Conservation (phyloP, 2,329 filamentous ascomycete genomes). For the Pseudocercospora fijiensis region DNA sequence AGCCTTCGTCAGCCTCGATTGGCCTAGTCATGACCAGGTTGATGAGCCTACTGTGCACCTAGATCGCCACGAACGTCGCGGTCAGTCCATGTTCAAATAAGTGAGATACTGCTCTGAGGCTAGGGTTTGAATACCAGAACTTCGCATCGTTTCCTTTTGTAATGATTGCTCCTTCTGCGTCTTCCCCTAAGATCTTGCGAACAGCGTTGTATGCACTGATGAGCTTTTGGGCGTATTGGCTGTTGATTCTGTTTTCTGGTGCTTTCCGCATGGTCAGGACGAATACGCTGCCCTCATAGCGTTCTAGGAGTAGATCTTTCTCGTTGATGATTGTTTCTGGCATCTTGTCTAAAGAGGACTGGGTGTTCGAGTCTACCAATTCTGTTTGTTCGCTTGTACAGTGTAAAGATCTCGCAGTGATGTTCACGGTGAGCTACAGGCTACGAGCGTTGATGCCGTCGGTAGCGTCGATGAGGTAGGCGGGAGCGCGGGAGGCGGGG, state of each 20-base stretch:
- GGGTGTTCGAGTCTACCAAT: too few relatives aligned
- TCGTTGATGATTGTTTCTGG: constrained; percentile 39
- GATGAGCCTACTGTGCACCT: constrained; percentile 3
- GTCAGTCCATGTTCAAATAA: neutral
- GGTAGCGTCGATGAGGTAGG: neutral
- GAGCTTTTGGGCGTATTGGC: constrained; percentile 53
- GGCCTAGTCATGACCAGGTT: neutral
- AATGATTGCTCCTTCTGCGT: constrained; percentile 54
- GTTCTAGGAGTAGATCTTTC: constrained; percentile 47
- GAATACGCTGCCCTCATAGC: constrained; percentile 49
- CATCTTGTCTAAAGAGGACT: constrained; percentile 23
- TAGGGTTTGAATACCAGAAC: constrained; percentile 50
- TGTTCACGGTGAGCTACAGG: neutral
- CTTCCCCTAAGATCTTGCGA: constrained; percentile 48
- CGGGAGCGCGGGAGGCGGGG: too few relatives aligned
- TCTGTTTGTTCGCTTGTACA: too few relatives aligned
- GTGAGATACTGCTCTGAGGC: neutral
- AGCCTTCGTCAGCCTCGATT: neutral
- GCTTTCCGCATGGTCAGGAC: constrained; percentile 56
- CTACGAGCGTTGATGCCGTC: neutral
- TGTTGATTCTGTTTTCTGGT: constrained; percentile 56
- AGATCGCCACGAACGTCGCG: neutral
- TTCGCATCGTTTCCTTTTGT: constrained; percentile 53
- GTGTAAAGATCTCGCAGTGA: neutral
- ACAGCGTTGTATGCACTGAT: constrained; percentile 53